A percentile compares a stretch with the other conserved stretches of the same genome.
phyloP scores from a whole-genome alignment of 495 filamentous ascomycete genomes.

The Oleoguttula mirabilis region DNA sequence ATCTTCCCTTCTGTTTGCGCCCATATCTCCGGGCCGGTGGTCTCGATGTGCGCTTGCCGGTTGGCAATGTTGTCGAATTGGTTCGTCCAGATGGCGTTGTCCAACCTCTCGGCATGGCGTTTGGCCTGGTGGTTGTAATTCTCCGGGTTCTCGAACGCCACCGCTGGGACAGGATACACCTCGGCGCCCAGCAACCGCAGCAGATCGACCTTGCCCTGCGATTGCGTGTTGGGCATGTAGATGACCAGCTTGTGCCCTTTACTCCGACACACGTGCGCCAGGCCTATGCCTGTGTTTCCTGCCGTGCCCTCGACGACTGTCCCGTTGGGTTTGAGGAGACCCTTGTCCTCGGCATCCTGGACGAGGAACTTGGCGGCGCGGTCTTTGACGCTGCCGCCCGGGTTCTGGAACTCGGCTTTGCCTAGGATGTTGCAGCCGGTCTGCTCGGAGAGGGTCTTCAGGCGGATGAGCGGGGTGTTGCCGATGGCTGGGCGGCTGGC shows the following conservation, averaged over 20 bases:
- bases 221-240: slow-evolving; percentile 99
- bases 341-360: slow-evolving; percentile 81
- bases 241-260: slow-evolving; percentile 92
- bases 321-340: slow-evolving; percentile 68
- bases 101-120: slow-evolving; percentile 69
- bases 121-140: slow-evolving; percentile 97
- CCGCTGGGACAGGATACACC: slow-evolving; percentile 93
- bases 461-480: slow-evolving; percentile 85
- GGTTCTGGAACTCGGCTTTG: slow-evolving; percentile 98
- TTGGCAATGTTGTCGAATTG: slow-evolving; percentile 98
- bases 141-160: slow-evolving; percentile 86
- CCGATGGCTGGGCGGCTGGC: slow-evolving; percentile 63
- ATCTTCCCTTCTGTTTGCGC: slow-evolving; percentile 75
- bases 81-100: slow-evolving; percentile 96
- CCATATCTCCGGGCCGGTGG: slow-evolving; percentile 96
- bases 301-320: slow-evolving; percentile 96
- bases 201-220: slow-evolving; percentile 93
- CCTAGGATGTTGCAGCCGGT: slow-evolving; percentile 92
- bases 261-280: slow-evolving; percentile 89
- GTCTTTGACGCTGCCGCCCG: slow-evolving; percentile 92
- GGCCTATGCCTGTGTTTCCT: slow-evolving; percentile 94
- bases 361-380: slow-evolving; percentile 90
- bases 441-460: slow-evolving; percentile 76
- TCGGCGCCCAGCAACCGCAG: slow-evolving; percentile 87
- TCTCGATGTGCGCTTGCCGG: slow-evolving; percentile 87